phyloP scores from a whole-genome alignment of 1,284 basidiomycete species.

The Trichosporon sp. region DNA sequence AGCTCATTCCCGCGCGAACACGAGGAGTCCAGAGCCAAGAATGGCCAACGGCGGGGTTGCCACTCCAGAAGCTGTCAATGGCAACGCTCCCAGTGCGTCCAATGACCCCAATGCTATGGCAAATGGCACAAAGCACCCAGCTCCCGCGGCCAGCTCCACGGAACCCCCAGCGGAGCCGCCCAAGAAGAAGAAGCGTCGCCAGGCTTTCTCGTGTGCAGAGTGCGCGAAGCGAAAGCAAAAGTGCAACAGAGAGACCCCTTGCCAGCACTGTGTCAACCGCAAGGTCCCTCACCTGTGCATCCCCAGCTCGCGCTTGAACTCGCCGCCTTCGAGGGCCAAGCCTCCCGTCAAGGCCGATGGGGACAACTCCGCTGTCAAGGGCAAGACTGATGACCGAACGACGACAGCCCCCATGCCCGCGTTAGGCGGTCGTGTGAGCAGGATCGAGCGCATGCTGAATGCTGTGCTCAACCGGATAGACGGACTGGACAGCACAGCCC shows the following conservation, averaged over 20 bases:
- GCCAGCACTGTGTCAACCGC: conserved; percentile 41
- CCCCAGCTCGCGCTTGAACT: conserved; percentile 14
- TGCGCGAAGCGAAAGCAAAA: conserved; percentile 45
- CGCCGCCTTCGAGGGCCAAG: conserved; percentile 6
- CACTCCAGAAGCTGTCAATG: neutral
- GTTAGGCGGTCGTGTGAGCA: conserved; percentile 7
- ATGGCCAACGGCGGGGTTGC: neutral
- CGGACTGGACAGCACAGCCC: conserved; percentile 31
- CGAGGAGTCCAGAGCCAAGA: neutral
- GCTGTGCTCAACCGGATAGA: conserved; percentile 35
- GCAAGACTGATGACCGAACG: neutral
- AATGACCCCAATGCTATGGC: neutral
- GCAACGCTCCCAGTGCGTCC: neutral
- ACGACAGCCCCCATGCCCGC: neutral
- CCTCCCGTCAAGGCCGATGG: conserved; percentile 1
- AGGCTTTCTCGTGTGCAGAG: conserved; percentile 41
- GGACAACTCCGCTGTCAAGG: neutral
- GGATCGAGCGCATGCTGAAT: conserved; percentile 39
- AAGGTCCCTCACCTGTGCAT: conserved; percentile 40
- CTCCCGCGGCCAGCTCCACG: conserved; percentile 7
- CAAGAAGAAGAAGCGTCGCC: conserved; percentile 44
- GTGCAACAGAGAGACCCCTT: conserved; percentile 45
- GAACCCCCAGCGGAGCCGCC: conserved; percentile 10
- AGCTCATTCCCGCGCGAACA: neutral
- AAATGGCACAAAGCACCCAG: conserved; percentile 19